These are phyloP conservation scores for Plectosphaerella plurivora DNA, from an alignment of 2,329 filamentous ascomycete genomes.

Conservation along the genomic window DNA sequence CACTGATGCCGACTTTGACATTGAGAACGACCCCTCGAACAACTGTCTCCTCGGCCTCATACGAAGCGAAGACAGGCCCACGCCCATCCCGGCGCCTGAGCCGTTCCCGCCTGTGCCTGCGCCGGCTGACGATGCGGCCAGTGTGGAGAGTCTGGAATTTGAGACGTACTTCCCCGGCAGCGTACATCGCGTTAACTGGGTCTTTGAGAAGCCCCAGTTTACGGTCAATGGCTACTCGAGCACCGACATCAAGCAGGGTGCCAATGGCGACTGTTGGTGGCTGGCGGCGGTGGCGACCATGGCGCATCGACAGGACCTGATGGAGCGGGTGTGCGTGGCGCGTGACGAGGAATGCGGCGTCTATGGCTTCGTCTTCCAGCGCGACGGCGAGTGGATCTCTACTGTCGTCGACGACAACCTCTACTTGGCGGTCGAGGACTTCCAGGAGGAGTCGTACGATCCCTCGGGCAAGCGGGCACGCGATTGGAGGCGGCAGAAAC, in stretches of 20 bases:
- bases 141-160: not conserved
- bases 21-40: conserved; percentile 28
- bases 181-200: conserved; percentile 37
- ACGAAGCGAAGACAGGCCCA: conserved; percentile 5
- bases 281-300: conserved; percentile 66
- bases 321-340: conserved; percentile 63
- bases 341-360: conserved; percentile 64
- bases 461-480: conserved; percentile 48
- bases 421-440: conserved; percentile 20
- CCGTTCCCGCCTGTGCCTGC: not conserved
- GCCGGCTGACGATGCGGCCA: not conserved
- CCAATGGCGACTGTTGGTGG: conserved; percentile 68
- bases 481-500: conserved; percentile 56
- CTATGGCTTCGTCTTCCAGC: conserved; percentile 70
- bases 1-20: conserved; percentile 38
- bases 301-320: conserved; percentile 59
- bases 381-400: conserved; percentile 67
- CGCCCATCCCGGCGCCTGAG: not conserved
- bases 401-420: conserved; percentile 68
- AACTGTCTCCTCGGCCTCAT: conserved; percentile 32
- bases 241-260: conserved; percentile 37
- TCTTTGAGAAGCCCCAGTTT: conserved; percentile 35
- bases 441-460: conserved; percentile 24
- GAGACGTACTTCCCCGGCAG: conserved; percentile 26
- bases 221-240: conserved; percentile 33